Evolutionary conservation across 2,329 filamentous ascomycete genomes (phyloP).

Genomic region (Ophiocordyceps camponoti-saundersi): DNA sequence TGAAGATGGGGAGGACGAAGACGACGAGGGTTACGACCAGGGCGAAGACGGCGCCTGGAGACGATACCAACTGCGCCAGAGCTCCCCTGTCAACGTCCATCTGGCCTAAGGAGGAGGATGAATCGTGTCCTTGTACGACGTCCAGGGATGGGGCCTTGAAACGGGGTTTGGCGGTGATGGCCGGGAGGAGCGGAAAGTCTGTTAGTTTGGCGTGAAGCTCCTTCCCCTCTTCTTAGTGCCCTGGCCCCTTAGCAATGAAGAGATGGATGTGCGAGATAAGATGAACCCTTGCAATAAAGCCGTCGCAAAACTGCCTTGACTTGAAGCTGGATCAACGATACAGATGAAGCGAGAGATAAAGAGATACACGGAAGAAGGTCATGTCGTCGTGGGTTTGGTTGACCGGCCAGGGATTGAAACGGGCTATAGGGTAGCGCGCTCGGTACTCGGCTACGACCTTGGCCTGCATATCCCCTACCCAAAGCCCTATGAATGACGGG

Average conservation of each 20-base stretch:
- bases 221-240: too few species aligned
- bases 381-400: background rate
- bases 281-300: too few species aligned
- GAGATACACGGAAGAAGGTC: too few species aligned
- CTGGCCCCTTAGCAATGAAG: too few species aligned
- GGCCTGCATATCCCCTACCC: background rate
- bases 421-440: background rate
- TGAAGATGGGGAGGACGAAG: constrained; percentile 35
- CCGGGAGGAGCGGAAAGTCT: background rate
- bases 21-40: constrained; percentile 26
- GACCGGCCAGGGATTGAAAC: background rate
- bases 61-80: constrained; percentile 7
- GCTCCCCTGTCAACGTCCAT: background rate
- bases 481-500: background rate
- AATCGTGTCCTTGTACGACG: too few species aligned
- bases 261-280: too few species aligned
- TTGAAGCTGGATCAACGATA: too few species aligned
- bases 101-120: background rate
- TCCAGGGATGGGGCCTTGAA: too few species aligned
- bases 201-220: background rate
- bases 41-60: constrained; percentile 18
- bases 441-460: background rate
- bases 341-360: background rate
- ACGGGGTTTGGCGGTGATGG: background rate
- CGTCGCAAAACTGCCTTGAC: too few species aligned